Conservation (phyloP, 2,329 filamentous ascomycete genomes). For the Fusarium liriodendri region DNA sequence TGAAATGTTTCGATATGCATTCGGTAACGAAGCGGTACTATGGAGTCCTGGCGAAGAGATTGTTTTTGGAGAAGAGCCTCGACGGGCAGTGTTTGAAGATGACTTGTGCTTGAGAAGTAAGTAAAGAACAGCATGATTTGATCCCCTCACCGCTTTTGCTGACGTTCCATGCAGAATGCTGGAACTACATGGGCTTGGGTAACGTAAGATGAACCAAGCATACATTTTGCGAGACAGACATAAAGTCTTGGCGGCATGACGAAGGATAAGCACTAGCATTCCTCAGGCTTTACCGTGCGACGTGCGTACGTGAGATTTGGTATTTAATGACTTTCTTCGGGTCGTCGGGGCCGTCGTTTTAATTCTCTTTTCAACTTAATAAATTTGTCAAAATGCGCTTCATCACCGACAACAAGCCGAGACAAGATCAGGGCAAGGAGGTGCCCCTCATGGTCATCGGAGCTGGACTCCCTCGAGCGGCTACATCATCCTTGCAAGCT, state of each 20-base stretch:
- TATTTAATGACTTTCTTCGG: not conserved
- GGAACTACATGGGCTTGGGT: not conserved
- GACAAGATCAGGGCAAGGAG: constrained; percentile 1
- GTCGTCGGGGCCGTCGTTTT: not conserved
- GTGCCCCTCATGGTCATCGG: constrained; percentile 40
- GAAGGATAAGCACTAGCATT: not conserved
- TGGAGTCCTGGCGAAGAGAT: not conserved
- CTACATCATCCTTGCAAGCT: constrained; percentile 50
- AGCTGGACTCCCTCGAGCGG: constrained; percentile 49
- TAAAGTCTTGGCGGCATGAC: not conserved
- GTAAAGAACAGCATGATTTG: not conserved
- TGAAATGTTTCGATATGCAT: not conserved
- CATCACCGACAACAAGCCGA: constrained; percentile 21
- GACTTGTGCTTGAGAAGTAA: not conserved
- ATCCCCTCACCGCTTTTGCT: not conserved
- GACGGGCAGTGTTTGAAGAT: not conserved
- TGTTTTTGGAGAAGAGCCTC: not conserved
- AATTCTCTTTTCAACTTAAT: not conserved
- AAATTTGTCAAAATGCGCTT: constrained; percentile 25
- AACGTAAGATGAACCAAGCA: not conserved
- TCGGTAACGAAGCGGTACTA: not conserved
- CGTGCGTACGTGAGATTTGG: not conserved
- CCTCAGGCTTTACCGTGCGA: not conserved
- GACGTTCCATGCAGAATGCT: not conserved
- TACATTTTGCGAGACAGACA: not conserved